Percentiles rank a stretch among this genome's conserved stretches.
Conservation (phyloP, 1,284 basidiomycete genomes). For the Takashimella koratensis region DNA sequence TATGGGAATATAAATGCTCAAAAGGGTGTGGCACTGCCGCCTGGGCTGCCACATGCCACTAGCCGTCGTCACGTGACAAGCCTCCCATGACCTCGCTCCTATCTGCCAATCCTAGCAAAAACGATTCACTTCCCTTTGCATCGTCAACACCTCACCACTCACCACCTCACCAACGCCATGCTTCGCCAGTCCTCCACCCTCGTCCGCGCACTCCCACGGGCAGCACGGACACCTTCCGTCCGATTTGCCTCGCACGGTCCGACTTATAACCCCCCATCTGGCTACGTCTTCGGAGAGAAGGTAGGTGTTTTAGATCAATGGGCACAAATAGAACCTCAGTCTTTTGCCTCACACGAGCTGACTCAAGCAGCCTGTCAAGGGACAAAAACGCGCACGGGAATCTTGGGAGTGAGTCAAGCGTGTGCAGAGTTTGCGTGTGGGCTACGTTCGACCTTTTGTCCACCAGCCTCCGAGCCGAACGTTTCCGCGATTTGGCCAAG, state of each 20-base stretch:
- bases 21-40: not conserved
- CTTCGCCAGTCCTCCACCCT: conserved; percentile 10
- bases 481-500: too few species aligned
- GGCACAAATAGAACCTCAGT: too few species aligned
- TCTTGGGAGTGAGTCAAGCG: conserved; percentile 41
- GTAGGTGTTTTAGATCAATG: too few species aligned
- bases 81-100: not conserved
- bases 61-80: not conserved
- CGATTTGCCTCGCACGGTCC: conserved; percentile 66
- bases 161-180: conserved; percentile 3
- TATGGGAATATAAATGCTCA: not conserved
- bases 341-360: too few species aligned
- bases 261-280: conserved; percentile 81
- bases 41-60: not conserved
- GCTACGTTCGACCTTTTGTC: too few species aligned
- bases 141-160: not conserved
- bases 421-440: too few species aligned
- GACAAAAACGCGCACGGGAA: conserved; percentile 36
- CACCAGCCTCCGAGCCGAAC: too few species aligned
- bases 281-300: conserved; percentile 84
- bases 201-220: conserved; percentile 8
- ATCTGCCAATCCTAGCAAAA: not conserved
- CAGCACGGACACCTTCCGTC: conserved; percentile 8
- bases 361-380: conserved; percentile 20
- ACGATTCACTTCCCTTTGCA: not conserved